Base-by-base conservation (phyloP, 305 asterid species). In the Fraxinus sp. region DNA sequence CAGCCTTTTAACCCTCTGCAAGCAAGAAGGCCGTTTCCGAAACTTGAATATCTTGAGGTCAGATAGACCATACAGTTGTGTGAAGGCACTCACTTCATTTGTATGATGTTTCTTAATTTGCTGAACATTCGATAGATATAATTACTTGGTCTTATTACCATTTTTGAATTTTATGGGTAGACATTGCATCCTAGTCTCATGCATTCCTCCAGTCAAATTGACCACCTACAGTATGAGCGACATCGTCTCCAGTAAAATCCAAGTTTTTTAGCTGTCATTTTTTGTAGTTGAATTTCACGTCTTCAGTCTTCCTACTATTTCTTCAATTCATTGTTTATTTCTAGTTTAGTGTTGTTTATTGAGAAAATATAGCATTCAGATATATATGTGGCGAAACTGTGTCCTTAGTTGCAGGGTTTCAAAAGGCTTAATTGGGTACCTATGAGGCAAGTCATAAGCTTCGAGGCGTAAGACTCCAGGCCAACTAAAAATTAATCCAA, bases 131-230 rank as follows among this genome's bases (percentile, higher is more conserved):
- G 24, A 72, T 32, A 49, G 59, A n/a, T 49, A 13, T 1, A 68
- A 10, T 68, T 24, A 10, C 37, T 70, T 71, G 68, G 3, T 5
- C 33, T 52, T 20, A 6, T 26, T 16, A 41, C 82, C 49, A 78
- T 14, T 20, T 30, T 70, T 64, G 72, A 32, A 62, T 26, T 13
- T 24, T 14, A 30, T 49, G 70, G 59, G 14, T 49, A 7, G 16
- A 74, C 22, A 9, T 8, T 20, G 76, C 44, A 11, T 36, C 39
- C 59, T 20, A 22, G 33, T 66, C 57, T 5, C 70, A 6, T 59
- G 33, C 82, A 78, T 18, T 78, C 77, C n/a, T 81, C 14, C 26
- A 22, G 71, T 75, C 78, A 30, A 59, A 59, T 39, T 37, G 74
- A 2, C 70, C 49, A 26, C 35, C 52, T 14, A 16, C 39, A 18